A percentile compares a stretch with the other conserved stretches of the same genome.
phyloP scores from a whole-genome alignment of 139 green algal genomes.

The Chlorella sp. region DNA sequence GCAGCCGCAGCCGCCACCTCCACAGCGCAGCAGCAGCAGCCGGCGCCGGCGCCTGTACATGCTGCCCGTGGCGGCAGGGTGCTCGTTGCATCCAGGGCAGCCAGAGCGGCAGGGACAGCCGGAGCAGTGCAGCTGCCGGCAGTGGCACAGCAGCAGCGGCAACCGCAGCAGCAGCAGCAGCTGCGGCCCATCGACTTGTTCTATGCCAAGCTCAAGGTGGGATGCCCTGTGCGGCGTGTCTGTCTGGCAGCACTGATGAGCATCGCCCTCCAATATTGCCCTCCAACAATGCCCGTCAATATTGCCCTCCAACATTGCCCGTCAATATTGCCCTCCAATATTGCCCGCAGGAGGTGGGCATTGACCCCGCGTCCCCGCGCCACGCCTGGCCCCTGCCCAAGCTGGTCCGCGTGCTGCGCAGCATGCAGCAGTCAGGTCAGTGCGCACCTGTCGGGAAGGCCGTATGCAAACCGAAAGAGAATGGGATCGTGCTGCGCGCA shows the following conservation, averaged over 20 bases:
- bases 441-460: no score
- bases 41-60: slow-evolving; percentile 42
- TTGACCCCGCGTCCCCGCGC: slow-evolving; percentile 35
- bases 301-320: not conserved
- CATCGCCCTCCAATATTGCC: no score
- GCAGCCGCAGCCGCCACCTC: slow-evolving; percentile 44
- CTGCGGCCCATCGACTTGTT: slow-evolving; percentile 54
- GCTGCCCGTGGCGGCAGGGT: slow-evolving; percentile 3
- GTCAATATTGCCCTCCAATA: not conserved
- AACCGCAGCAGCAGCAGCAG: slow-evolving; percentile 47
- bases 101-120: slow-evolving; percentile 11
- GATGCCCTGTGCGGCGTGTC: not conserved
- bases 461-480: no score
- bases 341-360: slow-evolving; percentile 11
- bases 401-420: slow-evolving; percentile 46
- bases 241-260: not conserved
- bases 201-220: slow-evolving; percentile 52
- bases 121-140: not conserved
- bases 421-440: slow-evolving; percentile 34
- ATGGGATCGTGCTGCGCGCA: no score
- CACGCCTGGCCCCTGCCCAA: slow-evolving; percentile 55
- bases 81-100: no score
- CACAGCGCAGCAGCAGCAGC: slow-evolving; percentile 13
- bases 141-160: not conserved
- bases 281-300: no score